Conservation (phyloP, 176 grass and related monocot species). For the Bromus sterilis region DNA sequence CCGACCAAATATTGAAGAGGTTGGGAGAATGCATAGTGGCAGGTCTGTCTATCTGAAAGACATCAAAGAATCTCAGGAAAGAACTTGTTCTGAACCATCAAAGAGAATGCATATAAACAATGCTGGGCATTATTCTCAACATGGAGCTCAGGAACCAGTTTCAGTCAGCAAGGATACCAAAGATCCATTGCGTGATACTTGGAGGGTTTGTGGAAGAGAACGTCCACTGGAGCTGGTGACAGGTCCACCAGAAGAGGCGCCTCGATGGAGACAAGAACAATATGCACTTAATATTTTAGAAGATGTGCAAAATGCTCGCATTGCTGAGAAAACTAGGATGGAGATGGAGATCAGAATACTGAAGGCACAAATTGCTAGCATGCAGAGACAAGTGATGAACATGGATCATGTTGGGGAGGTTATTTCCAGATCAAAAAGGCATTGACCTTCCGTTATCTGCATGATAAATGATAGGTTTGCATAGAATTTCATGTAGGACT, state of each 20-base stretch:
- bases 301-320: conserved; percentile 35
- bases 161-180: conserved; percentile 30
- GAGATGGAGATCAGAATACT: conserved; percentile 43
- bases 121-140: conserved; percentile 11
- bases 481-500: conserved; percentile 15
- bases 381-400: conserved; percentile 39
- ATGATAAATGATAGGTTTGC: conserved; percentile 10
- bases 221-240: conserved; percentile 14
- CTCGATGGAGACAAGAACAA: conserved; percentile 45
- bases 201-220: conserved; percentile 26
- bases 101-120: conserved; percentile 19
- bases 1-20: conserved; percentile 36
- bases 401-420: conserved; percentile 21
- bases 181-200: conserved; percentile 22
- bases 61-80: conserved; percentile 31
- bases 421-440: conserved; percentile 36
- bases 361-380: conserved; percentile 38
- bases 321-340: conserved; percentile 22
- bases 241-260: conserved; percentile 31
- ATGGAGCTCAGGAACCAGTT: conserved; percentile 28
- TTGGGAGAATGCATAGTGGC: conserved; percentile 21
- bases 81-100: conserved; percentile 22
- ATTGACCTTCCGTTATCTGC: conserved; percentile 4
- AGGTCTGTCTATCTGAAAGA: conserved; percentile 30
- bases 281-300: conserved; percentile 35